A percentile compares a stretch with the other conserved stretches of the same genome.
These are phyloP conservation scores for Sherardia arvensis DNA, from an alignment of 257 asterid genomes.

Conservation along the genomic window DNA sequence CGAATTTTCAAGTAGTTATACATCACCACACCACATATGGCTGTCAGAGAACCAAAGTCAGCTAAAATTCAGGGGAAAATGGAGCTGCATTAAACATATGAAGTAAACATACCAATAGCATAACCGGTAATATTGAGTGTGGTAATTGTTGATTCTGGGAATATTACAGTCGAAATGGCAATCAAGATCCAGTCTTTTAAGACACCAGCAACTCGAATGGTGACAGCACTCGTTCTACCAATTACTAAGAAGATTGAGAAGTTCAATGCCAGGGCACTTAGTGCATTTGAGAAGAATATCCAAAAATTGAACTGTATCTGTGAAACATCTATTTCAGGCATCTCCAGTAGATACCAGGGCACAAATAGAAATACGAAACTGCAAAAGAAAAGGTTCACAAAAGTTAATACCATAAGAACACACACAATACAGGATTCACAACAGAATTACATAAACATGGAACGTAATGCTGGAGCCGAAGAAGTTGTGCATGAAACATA, in stretches of 20 bases:
- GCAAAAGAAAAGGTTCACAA: constrained; percentile 18
- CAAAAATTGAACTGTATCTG: constrained; percentile 81
- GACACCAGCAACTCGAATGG: constrained; percentile 96
- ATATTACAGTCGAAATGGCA: constrained; percentile 81
- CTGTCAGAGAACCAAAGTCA: constrained; percentile 28
- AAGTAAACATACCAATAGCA: constrained; percentile 61
- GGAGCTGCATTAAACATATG: constrained; percentile 5
- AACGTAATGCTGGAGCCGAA: not conserved
- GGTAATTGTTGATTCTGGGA: constrained; percentile 92
- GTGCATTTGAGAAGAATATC: constrained; percentile 98
- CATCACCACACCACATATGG: constrained; percentile 79
- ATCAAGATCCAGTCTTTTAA: constrained; percentile 96
- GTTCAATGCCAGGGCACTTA: constrained; percentile 89
- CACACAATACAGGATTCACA: not conserved
- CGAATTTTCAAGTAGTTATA: constrained; percentile 59
- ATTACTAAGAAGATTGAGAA: constrained; percentile 88
- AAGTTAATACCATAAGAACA: not conserved
- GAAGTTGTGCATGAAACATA: not conserved
- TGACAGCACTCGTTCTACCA: constrained; percentile 99
- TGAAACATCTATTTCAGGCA: constrained; percentile 81
- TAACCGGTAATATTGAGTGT: constrained; percentile 78
- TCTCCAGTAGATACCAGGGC: constrained; percentile 98
- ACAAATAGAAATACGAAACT: constrained; percentile 85
- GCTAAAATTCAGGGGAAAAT: not conserved
- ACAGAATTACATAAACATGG: constrained; percentile 2